These are phyloP conservation scores for Cutaneotrichosporon curvatum DNA, from an alignment of 1,284 basidiomycete genomes.

Conservation along the genomic window DNA sequence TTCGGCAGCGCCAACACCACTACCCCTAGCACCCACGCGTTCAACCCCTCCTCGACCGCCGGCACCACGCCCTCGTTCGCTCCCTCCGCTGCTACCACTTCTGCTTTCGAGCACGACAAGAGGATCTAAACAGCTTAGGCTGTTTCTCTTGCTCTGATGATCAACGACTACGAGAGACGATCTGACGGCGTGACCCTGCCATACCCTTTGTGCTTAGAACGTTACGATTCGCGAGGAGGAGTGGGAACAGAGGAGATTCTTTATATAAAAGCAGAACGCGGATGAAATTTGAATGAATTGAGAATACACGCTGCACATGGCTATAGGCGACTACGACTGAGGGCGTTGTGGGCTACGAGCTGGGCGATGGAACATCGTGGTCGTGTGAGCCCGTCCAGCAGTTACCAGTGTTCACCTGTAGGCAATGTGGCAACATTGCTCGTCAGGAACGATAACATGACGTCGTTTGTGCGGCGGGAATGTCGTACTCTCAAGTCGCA, in stretches of 20 bases:
- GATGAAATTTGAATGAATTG: too few relatives aligned
- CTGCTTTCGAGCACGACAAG: slow-evolving; percentile 28
- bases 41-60: not conserved
- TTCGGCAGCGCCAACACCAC: not conserved
- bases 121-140: slow-evolving; percentile 22
- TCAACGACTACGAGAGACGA: slow-evolving; percentile 12
- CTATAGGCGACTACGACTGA: too few relatives aligned
- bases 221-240: slow-evolving; percentile 1
- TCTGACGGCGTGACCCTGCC: slow-evolving; percentile 2
- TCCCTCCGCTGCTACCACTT: slow-evolving; percentile 14
- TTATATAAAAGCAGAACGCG: too few relatives aligned
- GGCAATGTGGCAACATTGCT: too few relatives aligned
- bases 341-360: too few relatives aligned
- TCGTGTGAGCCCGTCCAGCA: too few relatives aligned
- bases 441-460: too few relatives aligned
- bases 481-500: too few relatives aligned
- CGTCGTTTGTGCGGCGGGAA: too few relatives aligned
- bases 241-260: not conserved
- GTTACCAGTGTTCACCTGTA: too few relatives aligned
- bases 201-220: slow-evolving; percentile 4
- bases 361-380: too few relatives aligned
- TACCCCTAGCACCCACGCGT: not conserved
- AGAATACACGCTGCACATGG: too few relatives aligned
- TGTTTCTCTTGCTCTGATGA: slow-evolving; percentile 3
- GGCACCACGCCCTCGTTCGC: not conserved